Evolutionary conservation across 306 rosid genomes (phyloP), one percentile per base, ranked within the genome.

Genomic region (Spatholobus suberectus): DNA sequence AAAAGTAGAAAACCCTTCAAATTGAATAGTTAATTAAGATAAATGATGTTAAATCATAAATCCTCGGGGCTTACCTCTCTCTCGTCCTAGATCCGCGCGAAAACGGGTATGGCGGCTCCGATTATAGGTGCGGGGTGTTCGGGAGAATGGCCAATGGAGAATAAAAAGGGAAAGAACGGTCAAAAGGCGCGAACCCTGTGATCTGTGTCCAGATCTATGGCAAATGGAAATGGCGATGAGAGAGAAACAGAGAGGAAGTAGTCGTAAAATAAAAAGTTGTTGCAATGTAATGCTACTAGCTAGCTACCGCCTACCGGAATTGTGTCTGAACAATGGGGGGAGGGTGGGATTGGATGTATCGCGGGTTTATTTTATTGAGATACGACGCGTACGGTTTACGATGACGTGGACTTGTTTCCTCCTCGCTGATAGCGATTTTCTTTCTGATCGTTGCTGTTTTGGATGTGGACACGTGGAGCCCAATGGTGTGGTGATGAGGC

Each of bases 11-110:
- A 47, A 77, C 8, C 62, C 75, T 72, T 78, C n/a, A 73, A 73
- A 23, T 54, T 26, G 12, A 79, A 41, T 10, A 17, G 32, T 23
- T 5, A 27, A 55, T 8, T 0, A 24, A 0, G 41, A 38, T 20
- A 1, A 6, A 34, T n/a, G 32, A 37, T 49, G 41, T 23, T 20
- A 1, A 6, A 34, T n/a, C 20, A 37, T 49, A 57, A 55, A 13
- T 77, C 62, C 11, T 35, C 9, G 21, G 59, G 62, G 27, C 29
- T 80, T 85, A 80, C 85, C 75, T 85, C 10, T 3, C 75, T 85
- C 10, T 3, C 0, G 9, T 58, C 27, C 86, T 81, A 91, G 94
- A 91, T 89, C 92, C 87, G 77, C 84, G 79, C 0, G 65, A 5
- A 8, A 49, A 61, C 40, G 81, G 82, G 38, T 74, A 3, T 4